A percentile compares a stretch with the other conserved stretches of the same genome.
Evolutionary conservation across 352 stramenopile genomes (phyloP).

Genomic region (Thraustotheca clavata): DNA sequence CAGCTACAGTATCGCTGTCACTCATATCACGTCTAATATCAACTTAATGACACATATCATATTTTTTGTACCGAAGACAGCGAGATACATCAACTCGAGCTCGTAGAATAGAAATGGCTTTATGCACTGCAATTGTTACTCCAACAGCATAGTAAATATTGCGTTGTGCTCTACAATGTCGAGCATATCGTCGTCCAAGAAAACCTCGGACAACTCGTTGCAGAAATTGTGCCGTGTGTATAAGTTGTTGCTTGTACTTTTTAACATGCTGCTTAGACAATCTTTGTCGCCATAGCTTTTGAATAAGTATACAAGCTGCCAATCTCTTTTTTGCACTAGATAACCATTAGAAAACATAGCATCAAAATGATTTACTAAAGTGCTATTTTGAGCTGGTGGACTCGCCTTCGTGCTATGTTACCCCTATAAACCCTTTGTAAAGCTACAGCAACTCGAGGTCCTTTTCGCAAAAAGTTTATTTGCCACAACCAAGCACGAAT

Average conservation of each 20-base stretch:
- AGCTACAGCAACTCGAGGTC: conserved; percentile 37
- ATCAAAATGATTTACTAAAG: conserved; percentile 2
- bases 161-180: conserved; percentile 25
- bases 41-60: conserved; percentile 38
- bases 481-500: conserved; percentile 53
- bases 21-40: conserved; percentile 35
- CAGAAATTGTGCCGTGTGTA: conserved; percentile 30
- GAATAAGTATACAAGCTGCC: neutral
- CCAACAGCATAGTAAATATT: conserved; percentile 33
- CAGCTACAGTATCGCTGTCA: conserved; percentile 17
- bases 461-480: conserved; percentile 47
- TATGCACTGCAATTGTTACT: conserved; percentile 32
- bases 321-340: conserved; percentile 28
- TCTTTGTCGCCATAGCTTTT: conserved; percentile 5
- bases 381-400: conserved; percentile 20
- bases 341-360: conserved; percentile 25
- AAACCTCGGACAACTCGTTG: conserved; percentile 52
- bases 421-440: conserved; percentile 63
- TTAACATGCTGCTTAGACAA: neutral
- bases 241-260: neutral
- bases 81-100: conserved; percentile 46
- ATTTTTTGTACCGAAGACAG: conserved; percentile 44
- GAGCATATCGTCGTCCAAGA: conserved; percentile 36
- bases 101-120: conserved; percentile 36
- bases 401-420: conserved; percentile 42